These are phyloP conservation scores for Cladophialophora carrionii DNA, from an alignment of 2,329 filamentous ascomycete genomes.

Conservation along the genomic window DNA sequence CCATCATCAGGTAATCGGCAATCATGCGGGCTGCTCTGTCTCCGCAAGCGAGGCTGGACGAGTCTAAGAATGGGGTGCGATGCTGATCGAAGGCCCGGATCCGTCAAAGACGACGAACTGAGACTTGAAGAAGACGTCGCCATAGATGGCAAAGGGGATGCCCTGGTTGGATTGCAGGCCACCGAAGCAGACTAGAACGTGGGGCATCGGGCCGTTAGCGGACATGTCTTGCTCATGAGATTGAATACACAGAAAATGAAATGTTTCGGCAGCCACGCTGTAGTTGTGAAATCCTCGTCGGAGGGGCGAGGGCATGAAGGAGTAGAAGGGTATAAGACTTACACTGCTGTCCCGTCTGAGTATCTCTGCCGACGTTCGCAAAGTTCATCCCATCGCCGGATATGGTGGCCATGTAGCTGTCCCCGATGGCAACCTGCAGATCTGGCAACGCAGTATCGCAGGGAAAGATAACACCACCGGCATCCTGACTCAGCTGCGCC, in stretches of 20 bases:
- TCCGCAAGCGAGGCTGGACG: background rate
- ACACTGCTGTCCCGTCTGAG: constrained; percentile 46
- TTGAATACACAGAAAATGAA: background rate
- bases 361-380: constrained; percentile 54
- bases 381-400: constrained; percentile 62
- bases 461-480: constrained; percentile 61
- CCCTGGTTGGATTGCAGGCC: constrained; percentile 63
- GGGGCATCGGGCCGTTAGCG: background rate
- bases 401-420: constrained; percentile 56
- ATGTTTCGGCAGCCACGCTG: background rate
- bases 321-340: constrained; percentile 35
- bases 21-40: background rate
- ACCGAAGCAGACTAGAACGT: constrained; percentile 57
- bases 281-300: background rate
- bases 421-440: constrained; percentile 59
- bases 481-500: constrained; percentile 51
- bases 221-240: background rate
- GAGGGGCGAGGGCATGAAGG: background rate
- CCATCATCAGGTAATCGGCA: background rate
- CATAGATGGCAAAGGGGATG: constrained; percentile 60
- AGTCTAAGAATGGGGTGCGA: constrained; percentile 50
- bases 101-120: constrained; percentile 65
- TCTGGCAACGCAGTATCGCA: constrained; percentile 59
- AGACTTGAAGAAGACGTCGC: constrained; percentile 64
- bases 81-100: constrained; percentile 56